Evolutionary conservation across 768 basidiomycete genomes (phyloP), one percentile per base, ranked within the genome.

Genomic region (Lactarius hatsudake): DNA sequence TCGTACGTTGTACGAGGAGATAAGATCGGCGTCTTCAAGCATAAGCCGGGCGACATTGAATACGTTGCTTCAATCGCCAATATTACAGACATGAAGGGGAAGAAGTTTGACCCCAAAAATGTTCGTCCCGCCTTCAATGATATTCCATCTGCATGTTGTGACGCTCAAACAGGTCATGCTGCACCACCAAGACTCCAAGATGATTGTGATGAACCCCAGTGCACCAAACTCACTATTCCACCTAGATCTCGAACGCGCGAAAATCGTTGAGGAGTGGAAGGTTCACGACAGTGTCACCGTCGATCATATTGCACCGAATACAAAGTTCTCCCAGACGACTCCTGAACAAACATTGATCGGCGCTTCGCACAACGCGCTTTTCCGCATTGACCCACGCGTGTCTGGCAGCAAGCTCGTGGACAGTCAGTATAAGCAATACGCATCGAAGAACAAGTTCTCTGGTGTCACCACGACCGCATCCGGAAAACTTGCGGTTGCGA

Each of bases 181-280:
- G 40, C 96, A 98, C 75, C 91, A 96, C 71, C 93, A 95, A 86
- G 97, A 99, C 76, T 85, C 87, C 54, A 94, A 93, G 79, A 95
- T 99, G 95, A 79, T 99, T 62, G 75, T 99, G 64, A 92, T 93
- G 86, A 90, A 97, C 74, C 87, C 93, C 4, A 75, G 78, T 45
- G 86, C 94, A 45, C 87, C 90, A 3, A 86, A 93, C 72, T 88
- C 94, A 0, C 79, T 99, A 53, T 97, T 87, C 79, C 87, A 82
- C 70, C 87, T 98, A 84, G 97, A 99, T 78, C 85, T 99, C 68
- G 91, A 96, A 77, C 87, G 88, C 30, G 97, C 94, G 53, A 96
- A 97, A 78, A 88, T 99, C 34, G 94, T 98, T 26, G 97, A 99
- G 75, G 97, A 99, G 76, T 98, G 94, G 95, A 96, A 94, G 75